phyloP scores from a whole-genome alignment of 1,139 yeast genomes.

The Blastobotrys persicus region DNA sequence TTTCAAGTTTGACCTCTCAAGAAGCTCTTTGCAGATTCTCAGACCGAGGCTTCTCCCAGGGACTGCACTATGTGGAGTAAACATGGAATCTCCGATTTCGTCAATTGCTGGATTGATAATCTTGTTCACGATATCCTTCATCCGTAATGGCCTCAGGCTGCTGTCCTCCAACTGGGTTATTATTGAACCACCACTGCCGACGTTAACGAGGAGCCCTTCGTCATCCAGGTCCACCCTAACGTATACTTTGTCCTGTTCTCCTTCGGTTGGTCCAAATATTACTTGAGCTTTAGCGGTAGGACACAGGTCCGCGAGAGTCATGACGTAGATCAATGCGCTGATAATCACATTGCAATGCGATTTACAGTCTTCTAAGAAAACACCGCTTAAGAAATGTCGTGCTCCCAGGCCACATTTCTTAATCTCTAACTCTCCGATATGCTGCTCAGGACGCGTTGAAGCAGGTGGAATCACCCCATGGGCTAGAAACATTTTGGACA shows the following conservation, averaged over 20 bases:
- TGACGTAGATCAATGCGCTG: not conserved
- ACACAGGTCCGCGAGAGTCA: not conserved
- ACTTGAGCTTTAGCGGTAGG: too few species aligned
- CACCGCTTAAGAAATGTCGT: not conserved
- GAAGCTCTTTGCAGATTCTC: not conserved
- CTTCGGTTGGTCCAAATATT: not conserved
- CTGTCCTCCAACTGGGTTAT: not conserved
- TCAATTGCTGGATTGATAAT: not conserved
- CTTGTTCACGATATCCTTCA: not conserved
- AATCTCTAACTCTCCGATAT: not conserved
- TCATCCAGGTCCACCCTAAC: not conserved
- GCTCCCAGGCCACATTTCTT: slow-evolving; percentile 1
- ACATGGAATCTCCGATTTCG: slow-evolving; percentile 1
- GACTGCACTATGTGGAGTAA: slow-evolving; percentile 4
- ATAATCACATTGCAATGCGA: not conserved
- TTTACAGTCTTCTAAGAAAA: not conserved
- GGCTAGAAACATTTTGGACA: too few species aligned
- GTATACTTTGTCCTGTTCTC: not conserved
- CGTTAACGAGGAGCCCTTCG: not conserved
- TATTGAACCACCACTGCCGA: not conserved
- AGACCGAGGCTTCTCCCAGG: slow-evolving; percentile 1
- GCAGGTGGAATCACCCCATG: too few species aligned
- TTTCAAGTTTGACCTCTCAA: not conserved
- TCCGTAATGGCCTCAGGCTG: not conserved
- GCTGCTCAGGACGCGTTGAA: too few species aligned